Percentiles rank a stretch among this genome's conserved stretches.
phyloP scores from a whole-genome alignment of 805 yeast species.

The Candida maris region DNA sequence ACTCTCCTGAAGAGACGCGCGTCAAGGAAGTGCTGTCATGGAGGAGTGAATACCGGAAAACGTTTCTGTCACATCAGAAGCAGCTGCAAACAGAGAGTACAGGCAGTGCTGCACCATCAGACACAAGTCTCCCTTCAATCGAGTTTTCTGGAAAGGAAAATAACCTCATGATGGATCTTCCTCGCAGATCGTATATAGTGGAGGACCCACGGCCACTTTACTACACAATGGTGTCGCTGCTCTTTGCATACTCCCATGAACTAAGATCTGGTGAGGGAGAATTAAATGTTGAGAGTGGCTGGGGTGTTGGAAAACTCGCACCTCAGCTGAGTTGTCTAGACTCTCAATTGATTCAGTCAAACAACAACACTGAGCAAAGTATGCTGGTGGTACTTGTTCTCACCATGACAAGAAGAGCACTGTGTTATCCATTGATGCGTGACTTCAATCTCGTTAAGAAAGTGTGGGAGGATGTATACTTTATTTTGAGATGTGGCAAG shows the following conservation, averaged over 20 bases:
- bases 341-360: constrained; percentile 42
- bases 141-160: constrained; percentile 60
- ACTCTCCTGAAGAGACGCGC: constrained; percentile 46
- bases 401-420: constrained; percentile 66
- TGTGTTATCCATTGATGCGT: constrained; percentile 78
- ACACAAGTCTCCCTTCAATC: constrained; percentile 27
- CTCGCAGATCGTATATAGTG: constrained; percentile 57
- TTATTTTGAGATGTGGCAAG: constrained; percentile 64
- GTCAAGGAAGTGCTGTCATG: constrained; percentile 47
- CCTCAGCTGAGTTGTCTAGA: constrained; percentile 80
- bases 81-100: constrained; percentile 14
- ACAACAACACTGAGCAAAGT: constrained; percentile 29
- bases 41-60: constrained; percentile 44
- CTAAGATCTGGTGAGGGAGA: constrained; percentile 67
- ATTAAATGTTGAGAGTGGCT: constrained; percentile 80
- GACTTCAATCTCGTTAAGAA: constrained; percentile 54
- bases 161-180: constrained; percentile 64
- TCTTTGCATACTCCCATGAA: constrained; percentile 77
- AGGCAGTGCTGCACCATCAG: constrained; percentile 34
- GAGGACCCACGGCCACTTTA: constrained; percentile 55
- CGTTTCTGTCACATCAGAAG: constrained; percentile 48
- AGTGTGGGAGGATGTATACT: constrained; percentile 75
- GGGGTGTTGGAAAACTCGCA: constrained; percentile 85
- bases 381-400: constrained; percentile 52
- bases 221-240: constrained; percentile 56